These are phyloP conservation scores for Collariella sp. DNA, from an alignment of 495 filamentous ascomycete genomes.

Conservation along the genomic window DNA sequence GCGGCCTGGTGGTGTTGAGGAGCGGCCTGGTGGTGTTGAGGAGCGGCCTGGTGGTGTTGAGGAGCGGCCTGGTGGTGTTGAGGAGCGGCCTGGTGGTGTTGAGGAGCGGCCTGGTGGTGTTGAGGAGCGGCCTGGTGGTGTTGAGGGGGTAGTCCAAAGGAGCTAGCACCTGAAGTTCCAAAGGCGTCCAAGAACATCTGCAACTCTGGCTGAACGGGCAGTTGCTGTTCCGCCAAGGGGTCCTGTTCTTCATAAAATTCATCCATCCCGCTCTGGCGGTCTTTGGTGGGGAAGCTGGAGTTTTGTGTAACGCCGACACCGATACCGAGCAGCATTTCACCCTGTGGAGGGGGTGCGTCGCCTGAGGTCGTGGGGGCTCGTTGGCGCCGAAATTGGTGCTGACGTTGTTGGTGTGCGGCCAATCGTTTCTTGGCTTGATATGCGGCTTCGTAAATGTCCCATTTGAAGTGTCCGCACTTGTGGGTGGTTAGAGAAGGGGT, in stretches of 20 bases:
- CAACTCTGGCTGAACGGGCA: background rate
- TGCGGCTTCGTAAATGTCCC: slow-evolving; percentile 1
- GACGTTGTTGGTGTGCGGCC: too few relatives aligned
- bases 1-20: too few relatives aligned
- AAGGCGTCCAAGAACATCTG: background rate
- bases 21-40: too few relatives aligned
- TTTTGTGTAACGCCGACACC: slow-evolving; percentile 2
- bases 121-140: background rate
- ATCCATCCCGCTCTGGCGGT: background rate
- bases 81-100: too few relatives aligned
- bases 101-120: too few relatives aligned
- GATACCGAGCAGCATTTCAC: background rate
- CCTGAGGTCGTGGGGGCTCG: background rate
- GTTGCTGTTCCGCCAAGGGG: background rate
- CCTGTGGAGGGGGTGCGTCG: background rate
- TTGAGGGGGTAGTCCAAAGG: background rate
- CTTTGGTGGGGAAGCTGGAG: background rate
- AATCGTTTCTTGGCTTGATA: slow-evolving; percentile 1
- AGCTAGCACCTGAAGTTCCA: background rate
- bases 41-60: too few relatives aligned
- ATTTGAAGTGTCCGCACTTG: slow-evolving; percentile 10
- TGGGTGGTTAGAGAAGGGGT: background rate
- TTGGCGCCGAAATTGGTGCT: too few relatives aligned
- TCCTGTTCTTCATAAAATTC: slow-evolving; percentile 2
- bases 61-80: too few relatives aligned